Conservation (phyloP, 1,139 yeast species). For the Candida sp. region DNA sequence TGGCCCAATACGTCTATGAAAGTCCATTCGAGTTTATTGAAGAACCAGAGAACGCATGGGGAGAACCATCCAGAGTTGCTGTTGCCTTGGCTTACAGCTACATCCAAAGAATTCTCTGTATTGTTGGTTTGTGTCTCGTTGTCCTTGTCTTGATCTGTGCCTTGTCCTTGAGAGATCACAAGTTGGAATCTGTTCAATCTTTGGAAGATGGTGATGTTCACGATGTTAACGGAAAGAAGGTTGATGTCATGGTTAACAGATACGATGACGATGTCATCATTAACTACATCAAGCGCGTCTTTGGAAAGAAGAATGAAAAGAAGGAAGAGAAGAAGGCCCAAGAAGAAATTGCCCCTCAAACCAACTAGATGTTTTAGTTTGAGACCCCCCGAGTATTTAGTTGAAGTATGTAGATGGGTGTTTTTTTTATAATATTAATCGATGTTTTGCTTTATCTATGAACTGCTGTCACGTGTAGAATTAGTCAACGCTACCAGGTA, state of each 20-base stretch:
- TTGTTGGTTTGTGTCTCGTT: conserved; percentile 59
- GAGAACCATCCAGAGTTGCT: conserved; percentile 59
- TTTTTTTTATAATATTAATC: no score
- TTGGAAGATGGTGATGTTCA: conserved; percentile 26
- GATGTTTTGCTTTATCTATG: no score
- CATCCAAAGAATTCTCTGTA: conserved; percentile 60
- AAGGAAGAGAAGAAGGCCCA: not conserved
- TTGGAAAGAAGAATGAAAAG: not conserved
- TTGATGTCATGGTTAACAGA: conserved; percentile 44
- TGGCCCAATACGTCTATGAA: conserved; percentile 55
- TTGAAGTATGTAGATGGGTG: no score
- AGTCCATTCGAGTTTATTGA: conserved; percentile 53
- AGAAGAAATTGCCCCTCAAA: no score
- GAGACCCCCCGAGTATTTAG: no score
- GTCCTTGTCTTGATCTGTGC: conserved; percentile 54
- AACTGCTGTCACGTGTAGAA: no score
- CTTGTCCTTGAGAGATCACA: conserved; percentile 59
- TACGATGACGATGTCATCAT: conserved; percentile 37
- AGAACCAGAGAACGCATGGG: conserved; percentile 51
- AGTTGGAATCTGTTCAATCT: conserved; percentile 43
- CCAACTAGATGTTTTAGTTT: no score
- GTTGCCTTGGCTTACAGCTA: conserved; percentile 62
- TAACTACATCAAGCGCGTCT: not conserved
- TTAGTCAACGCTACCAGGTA: no score
- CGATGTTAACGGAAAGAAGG: conserved; percentile 23